Percentiles rank a stretch among this genome's conserved stretches.
phyloP scores from a whole-genome alignment of 2,329 filamentous ascomycete genomes.

The Pseudocercospora eumusae region DNA sequence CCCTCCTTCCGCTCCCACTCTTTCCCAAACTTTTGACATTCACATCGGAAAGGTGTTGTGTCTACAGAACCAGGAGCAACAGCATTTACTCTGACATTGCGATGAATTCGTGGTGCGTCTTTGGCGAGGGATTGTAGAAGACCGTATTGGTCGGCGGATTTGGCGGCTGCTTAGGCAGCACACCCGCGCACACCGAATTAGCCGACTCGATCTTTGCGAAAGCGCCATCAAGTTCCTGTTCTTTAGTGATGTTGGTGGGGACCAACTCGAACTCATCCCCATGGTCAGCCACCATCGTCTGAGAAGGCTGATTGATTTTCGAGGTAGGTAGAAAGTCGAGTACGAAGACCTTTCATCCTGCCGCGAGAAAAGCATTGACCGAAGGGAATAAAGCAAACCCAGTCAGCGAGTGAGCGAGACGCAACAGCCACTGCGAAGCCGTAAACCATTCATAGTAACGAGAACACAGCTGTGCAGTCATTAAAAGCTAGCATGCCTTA shows the following conservation, averaged over 20 bases:
- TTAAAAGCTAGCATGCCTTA: not conserved
- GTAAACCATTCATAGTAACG: not conserved
- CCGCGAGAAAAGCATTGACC: conserved; percentile 46
- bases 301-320: conserved; percentile 1
- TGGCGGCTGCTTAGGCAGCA: conserved; percentile 50
- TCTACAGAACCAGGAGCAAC: conserved; percentile 52
- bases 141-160: conserved; percentile 51
- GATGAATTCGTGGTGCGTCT: conserved; percentile 45
- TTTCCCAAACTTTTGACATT: conserved; percentile 43
- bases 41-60: conserved; percentile 47
- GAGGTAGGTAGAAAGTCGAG: conserved; percentile 24
- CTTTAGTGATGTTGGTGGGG: conserved; percentile 34
- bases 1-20: conserved; percentile 46
- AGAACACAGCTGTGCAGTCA: not conserved
- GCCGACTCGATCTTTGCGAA: conserved; percentile 22
- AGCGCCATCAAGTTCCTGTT: not conserved
- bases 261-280: conserved; percentile 16
- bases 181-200: conserved; percentile 48
- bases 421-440: not conserved
- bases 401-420: not conserved
- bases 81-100: conserved; percentile 47
- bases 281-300: not conserved
- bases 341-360: conserved; percentile 46
- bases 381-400: not conserved
- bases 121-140: conserved; percentile 46